phyloP scores from a whole-genome alignment of 2,329 filamentous ascomycete genomes.

The Botrytis deweyae region DNA sequence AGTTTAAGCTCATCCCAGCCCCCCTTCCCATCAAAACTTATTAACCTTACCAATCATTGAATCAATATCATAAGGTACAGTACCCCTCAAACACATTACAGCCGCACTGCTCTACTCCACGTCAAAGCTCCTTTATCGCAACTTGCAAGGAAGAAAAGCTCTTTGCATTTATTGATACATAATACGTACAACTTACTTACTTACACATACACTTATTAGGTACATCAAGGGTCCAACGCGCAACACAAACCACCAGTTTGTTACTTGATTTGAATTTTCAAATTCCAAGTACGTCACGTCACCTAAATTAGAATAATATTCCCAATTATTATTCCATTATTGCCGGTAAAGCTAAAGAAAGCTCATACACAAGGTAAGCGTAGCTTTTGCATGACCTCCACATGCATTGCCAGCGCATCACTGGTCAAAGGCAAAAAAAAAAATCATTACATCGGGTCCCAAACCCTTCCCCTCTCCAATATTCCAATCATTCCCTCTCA shows the following conservation, averaged over 20 bases:
- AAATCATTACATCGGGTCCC: conserved; percentile 30
- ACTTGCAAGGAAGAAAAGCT: background rate
- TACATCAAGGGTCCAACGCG: conserved; percentile 1
- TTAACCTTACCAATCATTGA: conserved; percentile 3
- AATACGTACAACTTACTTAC: conserved; percentile 1
- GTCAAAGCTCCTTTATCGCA: conserved; percentile 13
- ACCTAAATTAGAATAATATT: conserved; percentile 23
- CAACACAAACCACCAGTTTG: conserved; percentile 17
- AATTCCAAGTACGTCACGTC: conserved; percentile 28
- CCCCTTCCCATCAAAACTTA: background rate
- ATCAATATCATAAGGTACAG: background rate
- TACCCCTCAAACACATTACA: conserved; percentile 7
- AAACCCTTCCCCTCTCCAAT: conserved; percentile 35
- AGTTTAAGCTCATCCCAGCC: conserved; percentile 2
- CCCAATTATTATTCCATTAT: conserved; percentile 32
- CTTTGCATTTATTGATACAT: conserved; percentile 5
- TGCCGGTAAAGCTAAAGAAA: conserved; percentile 29
- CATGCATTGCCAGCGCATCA: conserved; percentile 41
- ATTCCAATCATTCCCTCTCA: conserved; percentile 23
- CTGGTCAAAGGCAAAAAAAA: conserved; percentile 38
- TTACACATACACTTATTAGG: conserved; percentile 6
- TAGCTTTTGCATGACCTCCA: conserved; percentile 33
- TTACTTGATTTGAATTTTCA: conserved; percentile 9
- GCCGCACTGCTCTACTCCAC: conserved; percentile 8
- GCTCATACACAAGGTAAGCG: conserved; percentile 38